These are phyloP conservation scores for Rosellinia necatrix DNA, from an alignment of 2,329 filamentous ascomycete species.

Conservation along the genomic window DNA sequence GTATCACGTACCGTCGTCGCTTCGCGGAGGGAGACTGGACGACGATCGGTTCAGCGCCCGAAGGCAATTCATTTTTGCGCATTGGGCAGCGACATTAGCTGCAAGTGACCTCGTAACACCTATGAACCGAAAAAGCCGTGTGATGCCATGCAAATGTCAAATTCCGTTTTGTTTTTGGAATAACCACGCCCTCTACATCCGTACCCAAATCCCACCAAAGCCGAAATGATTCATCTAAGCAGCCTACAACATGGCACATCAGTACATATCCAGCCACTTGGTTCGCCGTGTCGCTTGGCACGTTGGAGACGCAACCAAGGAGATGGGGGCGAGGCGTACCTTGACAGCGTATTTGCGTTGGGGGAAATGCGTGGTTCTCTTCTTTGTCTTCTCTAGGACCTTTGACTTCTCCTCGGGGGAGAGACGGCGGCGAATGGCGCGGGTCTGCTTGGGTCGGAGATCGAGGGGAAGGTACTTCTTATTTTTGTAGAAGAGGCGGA, in stretches of 20 bases:
- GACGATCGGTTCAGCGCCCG: constrained; percentile 34
- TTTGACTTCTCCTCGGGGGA: constrained; percentile 86
- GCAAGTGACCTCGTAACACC: constrained; percentile 45
- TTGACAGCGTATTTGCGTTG: constrained; percentile 99
- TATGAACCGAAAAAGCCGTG: constrained; percentile 46
- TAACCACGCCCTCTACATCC: constrained; percentile 42
- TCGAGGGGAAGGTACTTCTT: constrained; percentile 99
- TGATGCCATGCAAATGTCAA: constrained; percentile 47
- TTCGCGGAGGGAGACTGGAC: constrained; percentile 1
- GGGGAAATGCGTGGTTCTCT: constrained; percentile 94
- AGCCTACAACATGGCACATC: constrained; percentile 26
- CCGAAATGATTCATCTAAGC: constrained; percentile 35
- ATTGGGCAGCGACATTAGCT: constrained; percentile 44
- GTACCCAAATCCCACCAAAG: constrained; percentile 32
- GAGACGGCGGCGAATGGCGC: constrained; percentile 94
- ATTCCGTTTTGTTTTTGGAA: constrained; percentile 40
- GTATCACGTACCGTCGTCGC: constrained; percentile 22
- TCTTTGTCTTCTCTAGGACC: constrained; percentile 93
- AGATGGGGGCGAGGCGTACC: constrained; percentile 58
- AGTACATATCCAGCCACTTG: too few species aligned
- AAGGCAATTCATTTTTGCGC: constrained; percentile 38
- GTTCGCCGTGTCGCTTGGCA: neutral
- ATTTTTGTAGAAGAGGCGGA: constrained; percentile 99
- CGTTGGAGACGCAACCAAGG: neutral
- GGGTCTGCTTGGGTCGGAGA: constrained; percentile 97